phyloP scores from a whole-genome alignment of 108 stramenopile species.

The Fistulifera solaris region DNA sequence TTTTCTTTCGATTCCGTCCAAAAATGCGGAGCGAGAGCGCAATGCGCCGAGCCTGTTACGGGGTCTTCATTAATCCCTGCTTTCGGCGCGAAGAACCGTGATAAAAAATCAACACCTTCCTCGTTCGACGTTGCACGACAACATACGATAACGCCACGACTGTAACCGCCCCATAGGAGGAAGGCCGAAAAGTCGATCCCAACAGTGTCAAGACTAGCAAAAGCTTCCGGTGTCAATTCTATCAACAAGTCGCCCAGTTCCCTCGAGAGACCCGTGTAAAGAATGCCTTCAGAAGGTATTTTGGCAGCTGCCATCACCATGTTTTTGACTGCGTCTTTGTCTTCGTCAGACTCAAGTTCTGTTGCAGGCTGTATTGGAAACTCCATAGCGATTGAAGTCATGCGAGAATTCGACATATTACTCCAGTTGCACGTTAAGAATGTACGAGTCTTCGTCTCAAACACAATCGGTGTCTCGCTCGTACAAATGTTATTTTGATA shows the following conservation, averaged over 20 bases:
- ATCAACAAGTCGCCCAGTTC: slow-evolving; percentile 69
- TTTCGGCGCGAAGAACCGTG: slow-evolving; percentile 93
- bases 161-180: slow-evolving; percentile 49
- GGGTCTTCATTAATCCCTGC: slow-evolving; percentile 96
- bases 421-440: neutral
- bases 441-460: slow-evolving; percentile 45
- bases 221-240: slow-evolving; percentile 54
- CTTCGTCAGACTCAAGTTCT: slow-evolving; percentile 20
- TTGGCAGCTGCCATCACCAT: slow-evolving; percentile 56
- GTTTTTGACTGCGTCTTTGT: slow-evolving; percentile 24
- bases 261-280: slow-evolving; percentile 50
- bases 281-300: slow-evolving; percentile 24
- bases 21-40: slow-evolving; percentile 88
- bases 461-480: slow-evolving; percentile 22
- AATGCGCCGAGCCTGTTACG: slow-evolving; percentile 94
- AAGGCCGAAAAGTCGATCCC: slow-evolving; percentile 48
- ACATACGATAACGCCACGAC: slow-evolving; percentile 71
- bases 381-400: slow-evolving; percentile 31
- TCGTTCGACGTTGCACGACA: slow-evolving; percentile 16
- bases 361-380: slow-evolving; percentile 33
- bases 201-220: slow-evolving; percentile 34
- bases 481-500: slow-evolving; percentile 20
- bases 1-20: slow-evolving; percentile 53
- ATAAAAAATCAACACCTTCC: slow-evolving; percentile 54
- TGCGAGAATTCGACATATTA: neutral